Percentiles rank a stretch among this genome's conserved stretches.
These are phyloP conservation scores for Malus hybrid DNA, from an alignment of 331 rosid genomes.

Conservation along the genomic window DNA sequence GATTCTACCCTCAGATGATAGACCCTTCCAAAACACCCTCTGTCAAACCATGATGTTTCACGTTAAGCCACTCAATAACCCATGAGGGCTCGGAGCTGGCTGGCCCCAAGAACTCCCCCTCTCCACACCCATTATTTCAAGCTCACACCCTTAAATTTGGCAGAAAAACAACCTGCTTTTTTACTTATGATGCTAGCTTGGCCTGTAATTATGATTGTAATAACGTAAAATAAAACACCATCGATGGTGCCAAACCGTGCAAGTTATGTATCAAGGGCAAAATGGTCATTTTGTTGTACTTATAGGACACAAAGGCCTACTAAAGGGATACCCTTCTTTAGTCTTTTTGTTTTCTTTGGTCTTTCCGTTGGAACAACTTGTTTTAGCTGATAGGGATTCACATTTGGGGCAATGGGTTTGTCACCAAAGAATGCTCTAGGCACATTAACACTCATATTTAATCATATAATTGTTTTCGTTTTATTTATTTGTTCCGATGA, in stretches of 20 bases:
- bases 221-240: constrained; percentile 60
- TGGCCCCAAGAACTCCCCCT: constrained; percentile 24
- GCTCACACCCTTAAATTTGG: constrained; percentile 28
- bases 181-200: constrained; percentile 23
- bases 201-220: constrained; percentile 37
- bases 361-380: background rate
- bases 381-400: background rate
- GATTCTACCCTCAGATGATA: constrained; percentile 13
- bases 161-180: constrained; percentile 24
- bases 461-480: too few species aligned
- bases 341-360: background rate
- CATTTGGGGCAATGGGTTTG: background rate
- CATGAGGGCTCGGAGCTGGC: constrained; percentile 44
- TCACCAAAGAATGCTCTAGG: background rate
- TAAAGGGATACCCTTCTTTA: background rate
- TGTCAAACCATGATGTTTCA: constrained; percentile 59
- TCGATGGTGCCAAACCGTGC: constrained; percentile 28
- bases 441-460: background rate
- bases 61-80: constrained; percentile 73
- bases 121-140: constrained; percentile 20
- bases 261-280: background rate
- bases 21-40: constrained; percentile 30
- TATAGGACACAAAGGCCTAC: background rate
- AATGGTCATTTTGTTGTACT: constrained; percentile 9
- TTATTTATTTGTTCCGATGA: too few species aligned